A percentile compares a stretch with the other conserved stretches of the same genome.
These are phyloP conservation scores for Sutorius eximius DNA, from an alignment of 1,284 basidiomycete genomes.

Conservation along the genomic window DNA sequence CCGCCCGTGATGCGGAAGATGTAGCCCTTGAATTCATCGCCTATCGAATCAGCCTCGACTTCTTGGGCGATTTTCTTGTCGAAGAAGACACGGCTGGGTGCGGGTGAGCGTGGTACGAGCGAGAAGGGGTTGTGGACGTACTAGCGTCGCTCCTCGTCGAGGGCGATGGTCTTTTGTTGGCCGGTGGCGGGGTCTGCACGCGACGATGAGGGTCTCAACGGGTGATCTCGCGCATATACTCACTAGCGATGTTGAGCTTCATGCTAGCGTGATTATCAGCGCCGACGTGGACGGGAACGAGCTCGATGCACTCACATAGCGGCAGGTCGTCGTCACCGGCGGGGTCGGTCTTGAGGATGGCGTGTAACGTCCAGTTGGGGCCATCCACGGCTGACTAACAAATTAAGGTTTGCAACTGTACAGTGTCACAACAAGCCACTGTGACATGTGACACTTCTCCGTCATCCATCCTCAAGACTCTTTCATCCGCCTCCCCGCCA, in stretches of 20 bases:
- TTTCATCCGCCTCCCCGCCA: constrained; percentile 22
- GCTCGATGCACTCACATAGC: constrained; percentile 27
- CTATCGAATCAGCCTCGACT: constrained; percentile 87
- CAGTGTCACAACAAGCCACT: constrained; percentile 34
- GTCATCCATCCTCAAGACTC: constrained; percentile 39
- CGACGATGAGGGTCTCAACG: constrained; percentile 18
- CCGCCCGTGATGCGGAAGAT: constrained; percentile 96
- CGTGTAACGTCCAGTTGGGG: constrained; percentile 3
- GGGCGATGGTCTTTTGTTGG: constrained; percentile 93
- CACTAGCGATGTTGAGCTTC: constrained; percentile 98
- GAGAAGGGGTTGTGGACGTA: constrained; percentile 40
- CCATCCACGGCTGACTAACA: constrained; percentile 22
- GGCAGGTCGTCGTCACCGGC: constrained; percentile 39
- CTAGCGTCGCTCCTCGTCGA: constrained; percentile 92
- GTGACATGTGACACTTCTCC: constrained; percentile 37
- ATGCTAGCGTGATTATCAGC: constrained; percentile 48
- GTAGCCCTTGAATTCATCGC: constrained; percentile 98
- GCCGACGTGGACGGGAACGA: background rate
- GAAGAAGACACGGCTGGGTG: constrained; percentile 83
- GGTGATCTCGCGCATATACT: constrained; percentile 34
- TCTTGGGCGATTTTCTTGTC: constrained; percentile 97
- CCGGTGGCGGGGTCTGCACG: constrained; percentile 86
- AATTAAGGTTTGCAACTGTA: constrained; percentile 49
- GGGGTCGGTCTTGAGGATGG: constrained; percentile 34
- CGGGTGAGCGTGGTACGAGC: constrained; percentile 2